phyloP scores from a whole-genome alignment of 2,329 filamentous ascomycete species.

The Curvularia hawaiiensis region DNA sequence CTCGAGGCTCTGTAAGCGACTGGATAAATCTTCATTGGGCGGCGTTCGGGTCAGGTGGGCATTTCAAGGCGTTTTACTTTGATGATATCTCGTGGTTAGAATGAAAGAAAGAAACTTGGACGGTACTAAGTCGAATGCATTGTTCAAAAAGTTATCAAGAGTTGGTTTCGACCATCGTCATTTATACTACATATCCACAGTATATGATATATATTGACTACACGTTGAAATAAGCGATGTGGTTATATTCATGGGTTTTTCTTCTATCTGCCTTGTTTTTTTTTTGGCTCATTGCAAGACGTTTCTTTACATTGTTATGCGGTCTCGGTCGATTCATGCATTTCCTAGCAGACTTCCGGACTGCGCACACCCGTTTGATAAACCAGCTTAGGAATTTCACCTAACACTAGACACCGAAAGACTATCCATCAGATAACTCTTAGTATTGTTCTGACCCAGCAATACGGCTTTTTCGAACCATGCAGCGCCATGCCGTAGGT shows the following conservation, averaged over 20 bases:
- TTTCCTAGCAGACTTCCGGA: background rate
- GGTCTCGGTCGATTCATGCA: background rate
- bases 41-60: slow-evolving; percentile 30
- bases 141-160: background rate
- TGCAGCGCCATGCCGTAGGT: too few relatives aligned
- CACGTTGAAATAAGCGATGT: background rate
- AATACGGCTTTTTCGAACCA: too few relatives aligned
- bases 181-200: background rate
- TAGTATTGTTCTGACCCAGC: too few relatives aligned
- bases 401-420: background rate
- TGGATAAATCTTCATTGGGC: slow-evolving; percentile 7
- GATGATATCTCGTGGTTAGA: slow-evolving; percentile 18
- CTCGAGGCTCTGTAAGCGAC: slow-evolving; percentile 51
- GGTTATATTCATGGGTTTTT: background rate
- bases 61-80: slow-evolving; percentile 24
- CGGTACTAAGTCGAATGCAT: background rate
- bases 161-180: background rate
- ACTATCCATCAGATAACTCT: background rate
- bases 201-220: background rate
- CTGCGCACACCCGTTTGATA: background rate
- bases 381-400: background rate
- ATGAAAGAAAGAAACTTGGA: background rate
- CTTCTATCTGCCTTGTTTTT: background rate
- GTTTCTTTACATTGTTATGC: background rate
- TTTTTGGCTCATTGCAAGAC: background rate